Evolutionary conservation across 306 rosid species (phyloP), one percentile per base, ranked within the genome.

Genomic region (Rubus parviflorus): DNA sequence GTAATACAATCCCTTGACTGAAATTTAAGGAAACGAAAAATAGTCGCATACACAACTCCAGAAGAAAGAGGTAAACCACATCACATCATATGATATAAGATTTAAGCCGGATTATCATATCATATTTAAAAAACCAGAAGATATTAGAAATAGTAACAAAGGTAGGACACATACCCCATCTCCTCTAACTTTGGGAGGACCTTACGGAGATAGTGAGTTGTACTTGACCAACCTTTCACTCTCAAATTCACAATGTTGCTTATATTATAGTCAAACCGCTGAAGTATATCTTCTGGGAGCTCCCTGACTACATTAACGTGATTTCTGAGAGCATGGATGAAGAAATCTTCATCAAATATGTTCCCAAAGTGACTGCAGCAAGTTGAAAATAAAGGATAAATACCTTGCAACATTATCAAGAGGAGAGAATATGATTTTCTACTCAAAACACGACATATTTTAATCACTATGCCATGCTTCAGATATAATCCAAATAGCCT

Each of bases 201-300:
- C 87, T 92, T 95, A 51, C 88, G 95, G 74, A 92, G 85, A 92
- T 95, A 95, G 86, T 95, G 79, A 76, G 89, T 62, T 23, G 97
- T 79, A 87, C 96, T 92, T 54, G 98, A 90, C 98, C 97, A 95
- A 71, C 88, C 98, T 88, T 95, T 95, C 79, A 95, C 90, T 80
- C 98, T 85, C 83, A 95, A 90, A 84, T 95, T 95, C 74, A 92
- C 96, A 78, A 95, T 92, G 82, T 85, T 94, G 82, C 98, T 95
- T 79, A 90, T 90, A 87, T 92, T 92, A 82, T 90, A 82, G 87
- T 92, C 90, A 78, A 84, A 95, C 79, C 41, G 90, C 89, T 84
- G 88, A 53, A 90, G 97, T 70, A 90, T 61, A 82, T 90, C 96
- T 35, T 65, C 80, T 43, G 97, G 97, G 74, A 92, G 97, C 84